Conservation (phyloP, 129 eudicot genomes). For the Sambucus nigra region DNA sequence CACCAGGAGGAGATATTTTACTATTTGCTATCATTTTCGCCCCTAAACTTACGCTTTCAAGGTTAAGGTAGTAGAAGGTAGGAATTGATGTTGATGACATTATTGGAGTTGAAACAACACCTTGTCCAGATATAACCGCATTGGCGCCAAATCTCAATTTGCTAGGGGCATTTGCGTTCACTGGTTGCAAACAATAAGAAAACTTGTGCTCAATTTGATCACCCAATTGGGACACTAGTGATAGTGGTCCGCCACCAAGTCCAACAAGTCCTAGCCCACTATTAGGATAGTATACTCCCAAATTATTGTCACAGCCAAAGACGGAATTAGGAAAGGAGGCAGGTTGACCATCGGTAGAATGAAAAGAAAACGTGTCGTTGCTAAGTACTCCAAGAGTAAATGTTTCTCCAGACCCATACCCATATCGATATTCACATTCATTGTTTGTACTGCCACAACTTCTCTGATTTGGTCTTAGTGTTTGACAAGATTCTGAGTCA, state of each 20-base stretch:
- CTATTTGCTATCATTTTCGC: no score
- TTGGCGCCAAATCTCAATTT: conserved; percentile 42
- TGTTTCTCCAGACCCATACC: conserved; percentile 39
- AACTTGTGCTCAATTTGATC: conserved; percentile 26
- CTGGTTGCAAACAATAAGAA: conserved; percentile 52
- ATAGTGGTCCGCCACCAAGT: conserved; percentile 51
- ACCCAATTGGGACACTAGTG: conserved; percentile 31
- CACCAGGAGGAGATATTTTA: background rate
- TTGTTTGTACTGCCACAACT: conserved; percentile 4
- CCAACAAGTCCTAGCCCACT: conserved; percentile 49
- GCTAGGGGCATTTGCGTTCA: conserved; percentile 18
- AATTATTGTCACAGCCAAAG: conserved; percentile 59
- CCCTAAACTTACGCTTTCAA: conserved; percentile 40
- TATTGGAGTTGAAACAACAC: conserved; percentile 53
- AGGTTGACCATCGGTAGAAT: background rate
- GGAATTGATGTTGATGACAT: background rate
- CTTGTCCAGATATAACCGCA: conserved; percentile 30
- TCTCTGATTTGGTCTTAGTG: background rate
- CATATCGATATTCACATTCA: conserved; percentile 18
- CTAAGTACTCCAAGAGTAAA: conserved; percentile 35
- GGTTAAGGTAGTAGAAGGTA: conserved; percentile 38
- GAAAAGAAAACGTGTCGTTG: conserved; percentile 35
- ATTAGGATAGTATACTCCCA: conserved; percentile 26
- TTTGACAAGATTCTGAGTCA: conserved; percentile 23
- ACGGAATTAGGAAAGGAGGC: conserved; percentile 21